These are phyloP conservation scores for Senna tora DNA, from an alignment of 306 rosid genomes.

Conservation along the genomic window DNA sequence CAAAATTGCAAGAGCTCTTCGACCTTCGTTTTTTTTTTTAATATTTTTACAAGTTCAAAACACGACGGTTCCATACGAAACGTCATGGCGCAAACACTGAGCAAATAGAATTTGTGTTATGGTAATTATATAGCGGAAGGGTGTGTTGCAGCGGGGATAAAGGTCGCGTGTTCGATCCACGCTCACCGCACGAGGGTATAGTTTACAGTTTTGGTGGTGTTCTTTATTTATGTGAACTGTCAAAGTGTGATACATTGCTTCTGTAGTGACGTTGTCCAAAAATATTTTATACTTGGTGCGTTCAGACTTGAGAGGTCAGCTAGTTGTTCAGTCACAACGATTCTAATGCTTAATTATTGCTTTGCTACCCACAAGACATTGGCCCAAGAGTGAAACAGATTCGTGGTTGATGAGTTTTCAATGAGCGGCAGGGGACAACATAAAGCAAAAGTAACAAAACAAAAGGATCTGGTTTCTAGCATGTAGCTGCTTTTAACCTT, in stretches of 20 bases:
- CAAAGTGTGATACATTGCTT: background rate
- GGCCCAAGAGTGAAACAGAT: constrained; percentile 12
- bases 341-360: background rate
- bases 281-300: background rate
- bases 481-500: constrained; percentile 42
- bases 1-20: background rate
- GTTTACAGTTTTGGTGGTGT: too few species aligned
- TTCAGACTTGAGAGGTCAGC: background rate
- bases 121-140: too few species aligned
- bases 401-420: background rate
- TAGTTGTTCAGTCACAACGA: background rate
- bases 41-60: too few species aligned
- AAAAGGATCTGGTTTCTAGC: constrained; percentile 34
- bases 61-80: too few species aligned
- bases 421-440: constrained; percentile 3
- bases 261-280: background rate
- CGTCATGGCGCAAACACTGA: too few species aligned
- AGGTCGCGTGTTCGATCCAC: background rate
- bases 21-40: too few species aligned
- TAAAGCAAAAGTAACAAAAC: constrained; percentile 37
- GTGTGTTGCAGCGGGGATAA: background rate
- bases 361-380: constrained; percentile 1
- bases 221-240: background rate
- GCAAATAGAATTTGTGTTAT: too few species aligned
- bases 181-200: background rate